Base-by-base conservation (phyloP, 2,329 filamentous ascomycete species). In the Aurifilum marmelostoma region DNA sequence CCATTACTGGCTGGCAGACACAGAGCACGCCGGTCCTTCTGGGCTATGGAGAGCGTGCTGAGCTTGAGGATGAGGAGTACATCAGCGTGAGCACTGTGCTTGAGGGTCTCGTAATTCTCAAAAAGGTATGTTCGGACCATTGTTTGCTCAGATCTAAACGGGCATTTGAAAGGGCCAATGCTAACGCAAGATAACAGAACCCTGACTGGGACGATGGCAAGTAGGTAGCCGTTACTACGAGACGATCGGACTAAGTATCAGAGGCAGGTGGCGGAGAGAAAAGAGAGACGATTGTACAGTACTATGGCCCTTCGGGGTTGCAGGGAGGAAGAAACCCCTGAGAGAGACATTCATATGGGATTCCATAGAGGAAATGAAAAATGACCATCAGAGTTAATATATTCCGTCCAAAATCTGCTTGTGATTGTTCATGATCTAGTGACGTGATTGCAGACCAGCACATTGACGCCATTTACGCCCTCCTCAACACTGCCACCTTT, bases 1-100 rank as follows among this genome's bases (percentile, higher is more conserved):
- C 96, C 2, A 99, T 99, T 76, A 99, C 96, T 12, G 96, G 96
- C 66, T 99, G 96, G 96, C 96, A 99, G 82, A 99, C 96, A 73
- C 96, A 99, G 85, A 97, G 93, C 83, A 99, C 96, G n/a, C 96
- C 96, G 0, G 96, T 99, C 61, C 84, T 99, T 69, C 84, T 99
- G 75, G 91, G 93, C n/a, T 91, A 97, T 77, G 96, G 97, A 39
- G 96, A 99, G 84, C 88, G 97, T 75, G 96, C 96, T 12, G 96
- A 99, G 84, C 84, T 99, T 64, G 96, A 99, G 80, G 96, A 99
- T 76, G 96, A 99, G 83, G 91, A 99, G 83, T 99, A 98, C 79
- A 91, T 98, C 73, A 93, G 92, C 80, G 83, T 99, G 77, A 97
- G 91, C 79, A 96, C 89, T 83, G 97, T 91, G 66, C 85, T 99